These are phyloP conservation scores for Pseudodiploospora longispora DNA, from an alignment of 2,329 filamentous ascomycete species.

Conservation along the genomic window DNA sequence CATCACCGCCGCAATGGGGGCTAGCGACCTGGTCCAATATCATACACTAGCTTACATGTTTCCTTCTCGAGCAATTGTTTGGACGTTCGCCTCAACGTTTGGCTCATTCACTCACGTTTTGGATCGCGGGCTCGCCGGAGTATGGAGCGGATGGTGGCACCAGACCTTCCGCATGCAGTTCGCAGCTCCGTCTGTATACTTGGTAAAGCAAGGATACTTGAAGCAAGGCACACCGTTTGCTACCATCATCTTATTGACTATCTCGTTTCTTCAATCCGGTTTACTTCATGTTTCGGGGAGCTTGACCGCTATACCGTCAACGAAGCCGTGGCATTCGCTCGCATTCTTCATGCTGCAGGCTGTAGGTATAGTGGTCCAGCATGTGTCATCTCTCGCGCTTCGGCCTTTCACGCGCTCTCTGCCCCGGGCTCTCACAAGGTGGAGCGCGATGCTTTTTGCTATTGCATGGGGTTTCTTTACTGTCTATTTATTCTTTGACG, in stretches of 20 bases:
- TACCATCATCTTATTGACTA: conserved; percentile 20
- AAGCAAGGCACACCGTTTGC: conserved; percentile 18
- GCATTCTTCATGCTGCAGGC: conserved; percentile 68
- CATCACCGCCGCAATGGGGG: conserved; percentile 51
- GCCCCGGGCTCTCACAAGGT: conserved; percentile 39
- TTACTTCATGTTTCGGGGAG: conserved; percentile 65
- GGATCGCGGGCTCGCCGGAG: conserved; percentile 66
- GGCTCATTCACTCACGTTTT: conserved; percentile 48
- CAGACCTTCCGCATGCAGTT: conserved; percentile 77
- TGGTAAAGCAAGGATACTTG: conserved; percentile 34
- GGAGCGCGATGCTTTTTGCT: conserved; percentile 54
- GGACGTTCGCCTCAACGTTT: conserved; percentile 46
- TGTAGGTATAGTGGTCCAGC: conserved; percentile 57
- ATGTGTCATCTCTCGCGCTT: conserved; percentile 26
- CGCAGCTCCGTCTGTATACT: conserved; percentile 45
- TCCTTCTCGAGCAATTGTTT: conserved; percentile 41
- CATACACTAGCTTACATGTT: conserved; percentile 42
- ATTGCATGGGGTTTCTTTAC: conserved; percentile 62
- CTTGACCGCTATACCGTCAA: conserved; percentile 50
- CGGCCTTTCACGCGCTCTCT: conserved; percentile 23
- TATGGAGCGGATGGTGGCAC: conserved; percentile 87
- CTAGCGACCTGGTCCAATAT: conserved; percentile 51
- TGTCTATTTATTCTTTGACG: conserved; percentile 59
- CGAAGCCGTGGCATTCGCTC: conserved; percentile 44
- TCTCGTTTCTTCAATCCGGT: conserved; percentile 56